phyloP scores from a whole-genome alignment of 2,329 filamentous ascomycete species.

The Ophiocordyceps polyrhachis-furcata region DNA sequence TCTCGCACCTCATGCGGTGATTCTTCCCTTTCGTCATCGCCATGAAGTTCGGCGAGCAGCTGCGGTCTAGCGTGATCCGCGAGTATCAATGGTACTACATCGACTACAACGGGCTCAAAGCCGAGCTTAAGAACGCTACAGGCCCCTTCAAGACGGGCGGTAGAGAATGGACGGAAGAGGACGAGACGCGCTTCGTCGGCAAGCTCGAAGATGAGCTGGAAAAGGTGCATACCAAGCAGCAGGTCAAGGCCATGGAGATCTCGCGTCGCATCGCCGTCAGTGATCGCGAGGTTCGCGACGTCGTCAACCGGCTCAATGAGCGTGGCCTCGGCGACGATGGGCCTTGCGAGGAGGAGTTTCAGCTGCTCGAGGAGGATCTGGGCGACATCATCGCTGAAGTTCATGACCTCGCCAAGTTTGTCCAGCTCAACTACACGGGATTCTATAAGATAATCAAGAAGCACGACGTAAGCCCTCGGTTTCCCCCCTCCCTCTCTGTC shows the following conservation, averaged over 20 bases:
- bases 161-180: slow-evolving; percentile 70
- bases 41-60: slow-evolving; percentile 89
- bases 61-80: slow-evolving; percentile 86
- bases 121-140: slow-evolving; percentile 59
- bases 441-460: slow-evolving; percentile 99
- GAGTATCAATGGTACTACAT: slow-evolving; percentile 99
- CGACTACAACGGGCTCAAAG: slow-evolving; percentile 86
- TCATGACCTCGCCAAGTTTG: slow-evolving; percentile 94
- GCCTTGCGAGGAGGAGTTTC: slow-evolving; percentile 79
- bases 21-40: slow-evolving; percentile 7
- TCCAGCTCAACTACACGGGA: slow-evolving; percentile 94
- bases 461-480: slow-evolving; percentile 51
- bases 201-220: slow-evolving; percentile 83
- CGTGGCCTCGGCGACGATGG: slow-evolving; percentile 35
- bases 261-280: slow-evolving; percentile 72
- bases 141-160: slow-evolving; percentile 25
- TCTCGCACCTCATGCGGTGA: background rate
- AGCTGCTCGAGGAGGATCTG: slow-evolving; percentile 81
- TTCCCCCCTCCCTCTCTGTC: background rate
- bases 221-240: slow-evolving; percentile 95
- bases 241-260: slow-evolving; percentile 93
- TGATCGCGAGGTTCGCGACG: slow-evolving; percentile 78
- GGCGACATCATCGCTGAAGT: slow-evolving; percentile 98
- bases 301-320: slow-evolving; percentile 56
- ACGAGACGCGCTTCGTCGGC: slow-evolving; percentile 75